Evolutionary conservation across 805 yeast genomes (phyloP), one percentile per base, ranked within the genome.

Genomic region (Metschnikowia colocasiae): DNA sequence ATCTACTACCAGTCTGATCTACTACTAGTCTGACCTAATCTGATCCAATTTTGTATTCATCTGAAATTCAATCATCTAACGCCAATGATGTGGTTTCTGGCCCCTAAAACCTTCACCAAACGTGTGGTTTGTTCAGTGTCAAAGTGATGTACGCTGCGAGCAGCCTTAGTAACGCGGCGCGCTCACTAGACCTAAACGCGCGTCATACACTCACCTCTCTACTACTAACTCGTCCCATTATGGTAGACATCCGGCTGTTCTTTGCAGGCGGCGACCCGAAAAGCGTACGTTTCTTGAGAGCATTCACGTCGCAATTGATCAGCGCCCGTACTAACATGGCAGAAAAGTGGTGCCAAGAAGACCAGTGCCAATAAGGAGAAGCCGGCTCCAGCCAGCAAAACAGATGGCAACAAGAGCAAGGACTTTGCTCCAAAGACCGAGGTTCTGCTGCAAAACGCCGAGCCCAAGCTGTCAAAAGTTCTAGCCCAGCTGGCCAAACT

Each of bases 241-340:
- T 55, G 59, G 59, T 55, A 26, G 59, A 55, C 44, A 55, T 55
- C 46, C 49, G 59, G 40, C 57, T 46, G 56, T 55, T 55, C 45
- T 55, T 55, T 43, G 54, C 43, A 35, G 38, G 38, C 35, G 48
- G 38, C 6, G 51, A 29, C 34, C 42, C 29, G 20, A 39, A 39
- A 16, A 16, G 20, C 7, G 42, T 39, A 39, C 29, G 42, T 39
- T 13, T 13, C 7, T 29, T 25, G 7, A 29, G 16, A 13, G 6
- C n/a, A 22, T 27, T 10, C 13, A 27, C 4, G n/a, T 13, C 5
- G 4, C 4, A 6, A 27, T 10, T 27, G 13, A 10, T 27, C 13
- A 10, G 15, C 4, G n/a, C 13, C 4, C 32, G 10, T 16, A 18
- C 44, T 31, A 40, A 40, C 27, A 23, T 23, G 12, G 23, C 44